A percentile compares a stretch with the other conserved stretches of the same genome.
phyloP scores from a whole-genome alignment of 1,284 basidiomycete genomes.

The Cronartium quercuum region DNA sequence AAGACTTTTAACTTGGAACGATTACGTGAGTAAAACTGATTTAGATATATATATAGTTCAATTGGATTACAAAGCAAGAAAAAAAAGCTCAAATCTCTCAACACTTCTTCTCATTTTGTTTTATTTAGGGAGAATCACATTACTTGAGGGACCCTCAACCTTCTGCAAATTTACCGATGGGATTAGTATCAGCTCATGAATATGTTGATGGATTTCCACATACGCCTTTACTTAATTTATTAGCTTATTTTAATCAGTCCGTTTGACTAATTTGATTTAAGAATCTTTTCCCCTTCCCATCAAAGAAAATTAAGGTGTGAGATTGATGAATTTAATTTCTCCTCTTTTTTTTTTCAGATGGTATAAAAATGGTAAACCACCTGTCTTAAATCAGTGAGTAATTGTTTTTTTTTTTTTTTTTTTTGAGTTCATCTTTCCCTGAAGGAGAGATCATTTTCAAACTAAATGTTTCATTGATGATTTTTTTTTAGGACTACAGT shows the following conservation, averaged over 20 bases:
- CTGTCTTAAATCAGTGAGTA: slow-evolving; percentile 12
- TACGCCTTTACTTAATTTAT: slow-evolving; percentile 18
- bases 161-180: slow-evolving; percentile 22
- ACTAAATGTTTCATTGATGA: not conserved
- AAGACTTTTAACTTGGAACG: slow-evolving; percentile 34
- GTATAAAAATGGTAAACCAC: slow-evolving; percentile 35
- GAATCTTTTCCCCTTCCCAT: no score
- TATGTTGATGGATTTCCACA: slow-evolving; percentile 35
- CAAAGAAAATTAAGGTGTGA: not conserved
- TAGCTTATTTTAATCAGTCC: slow-evolving; percentile 36
- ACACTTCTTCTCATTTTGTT: not conserved
- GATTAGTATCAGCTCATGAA: slow-evolving; percentile 25
- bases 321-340: not conserved
- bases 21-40: slow-evolving; percentile 20
- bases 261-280: not conserved
- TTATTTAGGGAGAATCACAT: slow-evolving; percentile 28
- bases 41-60: not conserved
- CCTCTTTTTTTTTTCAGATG: not conserved
- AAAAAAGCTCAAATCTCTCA: not conserved
- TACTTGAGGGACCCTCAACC: slow-evolving; percentile 33
- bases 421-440: not conserved
- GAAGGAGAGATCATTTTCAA: not conserved
- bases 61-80: not conserved
- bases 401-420: not conserved
- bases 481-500: slow-evolving; percentile 17